Base-by-base conservation (phyloP, 169 alveolate species). In the Perkinsus olseni region DNA sequence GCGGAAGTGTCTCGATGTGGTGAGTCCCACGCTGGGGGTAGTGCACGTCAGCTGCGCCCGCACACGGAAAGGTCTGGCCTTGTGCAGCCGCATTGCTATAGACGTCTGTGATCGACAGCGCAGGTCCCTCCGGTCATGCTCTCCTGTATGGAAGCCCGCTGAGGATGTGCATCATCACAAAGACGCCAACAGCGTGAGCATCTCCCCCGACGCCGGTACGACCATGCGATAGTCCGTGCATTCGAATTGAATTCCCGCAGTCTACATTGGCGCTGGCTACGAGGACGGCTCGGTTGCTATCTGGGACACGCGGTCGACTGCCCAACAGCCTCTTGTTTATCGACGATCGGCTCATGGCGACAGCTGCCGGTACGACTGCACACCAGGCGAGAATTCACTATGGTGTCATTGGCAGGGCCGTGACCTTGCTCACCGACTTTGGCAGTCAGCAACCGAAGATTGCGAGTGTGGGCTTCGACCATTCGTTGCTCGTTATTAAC, bases 301-400 rank as follows among this genome's bases (percentile, higher is more conserved):
- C 13, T 62, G 82, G 82, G 82, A 62, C 82, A 62, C 34, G 28
- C 82, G 82, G 10, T 62, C 82, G 1, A 62, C 82, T 62, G 28
- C 82, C 1, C 37, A 13, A 24, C 28, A 24, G 31, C 82, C 82
- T 62, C 82, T 62, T 24, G 82, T 62, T 13, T 28, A 62, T 24
- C 82, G 82, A 21, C 82, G 10, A 13, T 62, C 82, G 1, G 82
- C 82, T 1, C 82, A 62, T 24, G 31, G 82, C 8, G 82, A 62
- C 37, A 62, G 82, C 82, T 62, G 82, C 82, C 82, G 82, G 82
- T 62, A 62, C n/a, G n/a, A n/a, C n/a, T n/a, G n/a, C n/a, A n/a
- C n/a, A n/a, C n/a, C n/a, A n/a, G n/a, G n/a, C n/a, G n/a, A n/a
- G n/a, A n/a, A n/a, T 17, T 45, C 17, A 17, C 62, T n/a, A n/a